Base-by-base conservation (phyloP, 768 basidiomycete species). In the Lactarius hatsudake region DNA sequence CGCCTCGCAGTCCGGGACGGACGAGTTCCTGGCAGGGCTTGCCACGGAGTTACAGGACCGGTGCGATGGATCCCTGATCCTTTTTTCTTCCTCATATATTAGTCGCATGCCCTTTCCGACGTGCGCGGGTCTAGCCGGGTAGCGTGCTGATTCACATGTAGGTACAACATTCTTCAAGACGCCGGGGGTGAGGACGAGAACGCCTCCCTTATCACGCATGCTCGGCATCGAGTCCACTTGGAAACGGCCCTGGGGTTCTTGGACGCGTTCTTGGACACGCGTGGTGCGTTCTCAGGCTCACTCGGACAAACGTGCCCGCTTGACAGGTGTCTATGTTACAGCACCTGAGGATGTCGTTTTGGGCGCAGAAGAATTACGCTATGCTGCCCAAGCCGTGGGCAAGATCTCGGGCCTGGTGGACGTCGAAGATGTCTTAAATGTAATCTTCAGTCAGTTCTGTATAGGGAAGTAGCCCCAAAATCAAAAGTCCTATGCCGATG, bases 331-430 rank as follows among this genome's bases (percentile, higher is more conserved):
- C 10, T 53, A 64, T 69, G 63, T 26, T 45, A 36, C 73, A 88
- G 88, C 83, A 10, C 72, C 83, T 1, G 81, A 84, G n/a, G 91
- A 94, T 68, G 78, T 95, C 5, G 93, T 95, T 7, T 74, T 91
- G 13, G 93, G 86, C 5, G 93, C 93, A 0, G 94, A 96, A 75
- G 93, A 94, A 73, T 81, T 96, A 30, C 86, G 94, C 30, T 93
- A 94, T 73, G 94, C 93, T 2, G 87, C 89, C 0, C 84, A 85
- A 66, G 88, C 92, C 5, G 83, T 96, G n/a, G 94, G 92, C 1
- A 86, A 86, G 65, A 86, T 96, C n/a, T 87, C 89, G 2, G 94
- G 94, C 5, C 74, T 83, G 9, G 88, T 96, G 63, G 88, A 88
- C 56, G 86, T 88, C 15, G 94, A 96, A 72, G 93, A 96, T 66